A percentile compares a stretch with the other conserved stretches of the same genome.
Evolutionary conservation across 148 eudicot species (phyloP).

Genomic region (Camellia japonica): DNA sequence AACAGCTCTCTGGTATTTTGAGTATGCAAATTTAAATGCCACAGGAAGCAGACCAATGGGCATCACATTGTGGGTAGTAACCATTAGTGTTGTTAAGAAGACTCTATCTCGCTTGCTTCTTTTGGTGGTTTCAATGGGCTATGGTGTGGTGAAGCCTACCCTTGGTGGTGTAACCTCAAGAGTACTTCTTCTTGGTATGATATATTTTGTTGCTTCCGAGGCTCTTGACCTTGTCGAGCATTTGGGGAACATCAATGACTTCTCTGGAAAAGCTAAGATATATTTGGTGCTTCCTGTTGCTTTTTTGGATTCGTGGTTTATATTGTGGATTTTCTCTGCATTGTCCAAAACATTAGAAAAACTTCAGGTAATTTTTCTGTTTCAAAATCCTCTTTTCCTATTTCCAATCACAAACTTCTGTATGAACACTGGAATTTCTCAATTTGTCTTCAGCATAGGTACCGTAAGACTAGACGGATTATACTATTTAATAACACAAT

Average conservation of each 20-base stretch:
- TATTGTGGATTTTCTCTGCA: constrained; percentile 91
- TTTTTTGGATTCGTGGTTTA: constrained; percentile 79
- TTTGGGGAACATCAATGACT: constrained; percentile 89
- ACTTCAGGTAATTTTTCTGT: constrained; percentile 61
- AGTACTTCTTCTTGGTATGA: constrained; percentile 67
- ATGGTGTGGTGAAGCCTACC: constrained; percentile 94
- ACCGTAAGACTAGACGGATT: not conserved
- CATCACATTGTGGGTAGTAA: constrained; percentile 89
- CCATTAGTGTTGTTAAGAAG: constrained; percentile 79
- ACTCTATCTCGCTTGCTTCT: constrained; percentile 84
- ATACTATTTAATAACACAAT: not conserved
- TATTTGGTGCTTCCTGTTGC: constrained; percentile 85
- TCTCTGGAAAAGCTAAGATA: constrained; percentile 71
- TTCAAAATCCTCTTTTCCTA: not conserved
- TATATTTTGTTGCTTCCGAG: constrained; percentile 81
- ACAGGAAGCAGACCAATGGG: constrained; percentile 86
- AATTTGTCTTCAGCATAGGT: not conserved
- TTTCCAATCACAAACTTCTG: not conserved
- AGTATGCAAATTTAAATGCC: constrained; percentile 77
- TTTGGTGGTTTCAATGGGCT: constrained; percentile 95
- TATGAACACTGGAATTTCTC: not conserved
- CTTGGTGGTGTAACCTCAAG: constrained; percentile 77
- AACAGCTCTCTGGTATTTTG: constrained; percentile 93
- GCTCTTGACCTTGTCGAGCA: constrained; percentile 89
- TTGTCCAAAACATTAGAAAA: constrained; percentile 82